phyloP scores from a whole-genome alignment of 106 monocot genomes.

The Dendrobium chrysotoxum region DNA sequence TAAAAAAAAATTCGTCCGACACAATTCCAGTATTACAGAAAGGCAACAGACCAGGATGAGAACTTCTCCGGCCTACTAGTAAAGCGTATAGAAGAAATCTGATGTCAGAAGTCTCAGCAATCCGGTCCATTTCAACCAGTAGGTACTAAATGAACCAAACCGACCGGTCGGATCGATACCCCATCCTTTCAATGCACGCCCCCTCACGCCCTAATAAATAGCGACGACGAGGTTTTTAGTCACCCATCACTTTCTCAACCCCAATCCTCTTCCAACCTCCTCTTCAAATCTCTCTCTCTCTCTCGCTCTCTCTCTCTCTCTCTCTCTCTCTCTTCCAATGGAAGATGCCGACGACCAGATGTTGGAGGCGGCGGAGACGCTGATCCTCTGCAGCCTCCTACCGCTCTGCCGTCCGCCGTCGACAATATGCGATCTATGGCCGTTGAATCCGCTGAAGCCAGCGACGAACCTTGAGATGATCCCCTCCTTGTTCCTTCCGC shows the following conservation, averaged over 20 bases:
- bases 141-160: background rate
- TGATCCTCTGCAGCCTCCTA: constrained; percentile 1
- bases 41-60: too few species aligned
- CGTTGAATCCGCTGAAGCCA: background rate
- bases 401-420: background rate
- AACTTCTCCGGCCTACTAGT: too few species aligned
- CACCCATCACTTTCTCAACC: constrained; percentile 1
- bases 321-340: background rate
- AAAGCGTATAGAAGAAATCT: background rate
- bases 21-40: too few species aligned
- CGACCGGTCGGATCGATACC: background rate
- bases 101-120: background rate
- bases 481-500: background rate
- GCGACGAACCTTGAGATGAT: background rate
- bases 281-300: background rate
- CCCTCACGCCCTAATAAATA: constrained; percentile 7
- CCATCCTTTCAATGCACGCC: background rate
- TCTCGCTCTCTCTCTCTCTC: background rate
- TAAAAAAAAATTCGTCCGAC: too few species aligned
- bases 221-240: background rate
- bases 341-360: background rate
- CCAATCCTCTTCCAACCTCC: background rate
- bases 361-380: constrained; percentile 6
- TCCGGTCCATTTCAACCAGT: background rate
- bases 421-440: background rate